Evolutionary conservation across 2,329 filamentous ascomycete genomes (phyloP).

Genomic region (Fusarium pininemorale): DNA sequence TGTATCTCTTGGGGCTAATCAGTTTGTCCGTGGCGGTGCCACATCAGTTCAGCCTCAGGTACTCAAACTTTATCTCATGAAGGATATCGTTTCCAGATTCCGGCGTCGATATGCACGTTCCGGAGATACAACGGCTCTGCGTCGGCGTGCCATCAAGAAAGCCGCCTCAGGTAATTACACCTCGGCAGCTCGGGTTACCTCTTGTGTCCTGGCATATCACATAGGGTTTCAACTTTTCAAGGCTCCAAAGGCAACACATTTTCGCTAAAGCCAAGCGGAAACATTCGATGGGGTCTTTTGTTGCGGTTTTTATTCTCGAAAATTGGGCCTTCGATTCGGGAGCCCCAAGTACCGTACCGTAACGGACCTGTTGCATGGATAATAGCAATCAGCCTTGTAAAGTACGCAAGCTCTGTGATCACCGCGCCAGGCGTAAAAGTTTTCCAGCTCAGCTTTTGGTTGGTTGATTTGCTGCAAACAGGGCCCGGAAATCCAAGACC

Average conservation of each 20-base stretch:
- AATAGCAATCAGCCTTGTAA: slow-evolving; percentile 22
- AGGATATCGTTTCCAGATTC: neutral
- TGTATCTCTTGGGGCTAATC: neutral
- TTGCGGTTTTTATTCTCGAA: slow-evolving; percentile 26
- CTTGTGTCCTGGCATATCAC: neutral
- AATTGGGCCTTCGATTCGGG: slow-evolving; percentile 23
- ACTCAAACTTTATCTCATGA: neutral
- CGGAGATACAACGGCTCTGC: slow-evolving; percentile 7
- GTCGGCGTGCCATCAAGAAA: slow-evolving; percentile 3
- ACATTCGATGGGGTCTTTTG: slow-evolving; percentile 2
- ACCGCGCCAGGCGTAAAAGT: neutral
- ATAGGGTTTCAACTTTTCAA: neutral
- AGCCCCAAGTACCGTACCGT: slow-evolving; percentile 1
- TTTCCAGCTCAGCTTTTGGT: neutral
- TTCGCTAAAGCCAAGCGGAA: neutral
- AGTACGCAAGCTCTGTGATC: slow-evolving; percentile 1
- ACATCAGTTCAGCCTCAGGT: slow-evolving; percentile 23
- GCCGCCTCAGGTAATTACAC: neutral
- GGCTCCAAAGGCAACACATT: neutral
- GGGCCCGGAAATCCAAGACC: neutral
- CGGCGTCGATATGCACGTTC: neutral
- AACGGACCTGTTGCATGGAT: neutral
- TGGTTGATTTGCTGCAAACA: neutral
- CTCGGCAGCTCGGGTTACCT: neutral
- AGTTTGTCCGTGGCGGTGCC: neutral